Base-by-base conservation (phyloP, 1,284 basidiomycete species). In the Ceratobasidium sp. region DNA sequence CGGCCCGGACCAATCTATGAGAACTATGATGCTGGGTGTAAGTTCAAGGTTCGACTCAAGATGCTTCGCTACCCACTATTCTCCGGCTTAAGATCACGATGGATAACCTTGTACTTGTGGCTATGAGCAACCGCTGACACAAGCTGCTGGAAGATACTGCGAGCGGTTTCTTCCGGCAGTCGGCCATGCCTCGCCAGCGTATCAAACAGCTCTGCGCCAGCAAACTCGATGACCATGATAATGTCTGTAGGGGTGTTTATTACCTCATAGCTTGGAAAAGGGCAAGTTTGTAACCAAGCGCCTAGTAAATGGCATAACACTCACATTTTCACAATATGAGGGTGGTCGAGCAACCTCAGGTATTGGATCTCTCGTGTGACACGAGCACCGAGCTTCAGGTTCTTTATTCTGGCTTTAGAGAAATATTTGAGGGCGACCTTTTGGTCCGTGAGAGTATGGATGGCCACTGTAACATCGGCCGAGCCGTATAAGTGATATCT, bases 341-440 rank as follows among this genome's bases (percentile, higher is more conserved):
- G 91, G 81, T 98, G 96, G 55, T 94, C 85, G 23, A 98, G 87
- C 46, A 94, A 88, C 75, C 94, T 90, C 87, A 98, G 93, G 83
- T 97, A 98, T 80, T 97, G 94, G 76, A 97, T 96, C 83, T 99
- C 97, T 54, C 96, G 89, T 81, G 95, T 93, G n/a, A 99, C 97
- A 70, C 97, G 85, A 66, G 90, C 91, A 79, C 94, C 95, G 79
- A 94, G 96, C 82, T 95, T 94, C 77, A 95, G 92, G 75, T 91
- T 89, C 76, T 92, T 91, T 74, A 98, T 98, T 78, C 95, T 95
- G 73, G 93, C 92, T 80, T 98, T 95, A 74, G 95, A 95, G 79
- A 98, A 95, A 80, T 95, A 95, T 85, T 98, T 98, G 92, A 99
- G 95, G 7, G 97, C 97, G 52, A 99, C 97, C 77, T 91, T 91